A percentile compares a stretch with the other conserved stretches of the same genome.
phyloP scores from a whole-genome alignment of 345 rosid species.

The Cardamine occulta region DNA sequence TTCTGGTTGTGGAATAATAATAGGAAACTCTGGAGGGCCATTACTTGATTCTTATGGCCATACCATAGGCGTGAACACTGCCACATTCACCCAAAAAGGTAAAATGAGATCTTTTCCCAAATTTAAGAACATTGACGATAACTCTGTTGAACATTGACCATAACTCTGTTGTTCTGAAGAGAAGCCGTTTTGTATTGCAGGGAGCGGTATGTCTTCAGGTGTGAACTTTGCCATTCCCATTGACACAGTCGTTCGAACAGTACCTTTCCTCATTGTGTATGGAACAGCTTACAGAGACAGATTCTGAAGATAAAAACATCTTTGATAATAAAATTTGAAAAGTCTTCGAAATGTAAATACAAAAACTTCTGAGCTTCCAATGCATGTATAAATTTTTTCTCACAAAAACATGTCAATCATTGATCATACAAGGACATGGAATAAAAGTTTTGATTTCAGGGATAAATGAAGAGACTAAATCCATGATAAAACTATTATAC shows the following conservation, averaged over 20 bases:
- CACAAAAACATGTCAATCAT: conserved; percentile 19
- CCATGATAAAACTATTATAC: conserved; percentile 8
- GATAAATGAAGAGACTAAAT: conserved; percentile 11
- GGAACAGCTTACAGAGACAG: conserved; percentile 84
- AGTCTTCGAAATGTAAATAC: conserved; percentile 26
- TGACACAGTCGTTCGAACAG: conserved; percentile 66
- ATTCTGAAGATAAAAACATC: conserved; percentile 48
- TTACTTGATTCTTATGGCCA: conserved; percentile 77
- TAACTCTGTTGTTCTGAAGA: background rate
- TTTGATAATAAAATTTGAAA: background rate
- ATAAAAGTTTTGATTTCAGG: background rate
- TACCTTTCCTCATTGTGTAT: conserved; percentile 80
- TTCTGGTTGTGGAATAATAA: background rate
- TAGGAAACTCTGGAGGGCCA: conserved; percentile 87
- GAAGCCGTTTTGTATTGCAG: conserved; percentile 44
- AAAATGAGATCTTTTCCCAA: background rate
- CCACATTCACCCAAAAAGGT: conserved; percentile 91
- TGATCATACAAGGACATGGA: conserved; percentile 20
- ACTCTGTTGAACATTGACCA: too few species aligned
- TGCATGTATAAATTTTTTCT: background rate
- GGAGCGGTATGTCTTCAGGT: conserved; percentile 79
- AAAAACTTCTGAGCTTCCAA: background rate
- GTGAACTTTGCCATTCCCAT: conserved; percentile 85
- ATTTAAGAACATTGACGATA: background rate
- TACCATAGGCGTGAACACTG: conserved; percentile 87